Base-by-base conservation (phyloP, 192 early-diverging fungal species). In the Coemansia sp. region DNA sequence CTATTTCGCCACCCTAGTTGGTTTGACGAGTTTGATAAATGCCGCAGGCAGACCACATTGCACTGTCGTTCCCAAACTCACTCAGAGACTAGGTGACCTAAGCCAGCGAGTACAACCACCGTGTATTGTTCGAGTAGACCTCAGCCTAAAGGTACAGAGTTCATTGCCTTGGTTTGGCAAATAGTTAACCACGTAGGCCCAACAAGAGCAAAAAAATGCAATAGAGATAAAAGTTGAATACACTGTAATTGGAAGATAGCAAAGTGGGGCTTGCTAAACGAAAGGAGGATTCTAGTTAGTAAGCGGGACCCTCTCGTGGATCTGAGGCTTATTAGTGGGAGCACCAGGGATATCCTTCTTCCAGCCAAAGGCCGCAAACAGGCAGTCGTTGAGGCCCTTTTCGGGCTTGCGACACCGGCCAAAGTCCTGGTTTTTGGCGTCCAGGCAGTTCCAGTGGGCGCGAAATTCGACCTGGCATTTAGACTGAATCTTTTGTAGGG, bases 401-500 rank as follows among this genome's bases (percentile, higher is more conserved):
- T 98, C 96, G 66, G 86, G 82, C 39, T 83, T 73, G 35, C 96
- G 87, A 80, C 95, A 96, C 21, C 83, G 78, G 68, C 86, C 86
- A 66, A 89, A 87, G 59, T 91, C 86, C 68, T 98, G 96, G 80
- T 98, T 98, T 69, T 94, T 91, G 63, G 78, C 83, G 65, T 98
- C 96, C 58, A 97, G 79, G 69, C 95, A 97, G 65, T 93, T 79
- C 90, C 93, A 98, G 77, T 98, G 95, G 35, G 86, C 83, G 12
- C 87, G 87, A 85, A 94, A 97, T 69, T 94, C 87, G 60, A 86
- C 79, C 61, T 87, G 88, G 77, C 96, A 98, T 83, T 95, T 90
- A 52, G 87, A 87, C 77, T 94, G 89, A 64, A 98, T 85, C 78
- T 95, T 94, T 50, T 85, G 68, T 74, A 96, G 84, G 87, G 92